Conservation (phyloP, 164 flowering plant genomes). For the Kalanchoe fedtschenkoi region DNA sequence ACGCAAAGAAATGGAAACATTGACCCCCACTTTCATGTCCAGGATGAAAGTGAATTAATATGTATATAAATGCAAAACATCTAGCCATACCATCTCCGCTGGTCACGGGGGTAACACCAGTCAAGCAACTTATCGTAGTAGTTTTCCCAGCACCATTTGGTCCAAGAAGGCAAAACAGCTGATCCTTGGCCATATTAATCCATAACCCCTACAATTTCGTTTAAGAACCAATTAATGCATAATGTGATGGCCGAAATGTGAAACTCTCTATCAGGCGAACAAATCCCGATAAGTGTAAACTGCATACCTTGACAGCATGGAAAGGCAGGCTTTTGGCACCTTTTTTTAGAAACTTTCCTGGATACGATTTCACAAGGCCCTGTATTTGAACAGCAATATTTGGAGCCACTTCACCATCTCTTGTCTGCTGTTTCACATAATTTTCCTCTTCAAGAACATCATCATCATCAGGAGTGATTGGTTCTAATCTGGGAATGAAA, state of each 20-base stretch:
- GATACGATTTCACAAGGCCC: conserved; percentile 77
- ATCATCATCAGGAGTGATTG: conserved; percentile 60
- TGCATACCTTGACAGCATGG: conserved; percentile 75
- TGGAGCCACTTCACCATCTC: conserved; percentile 37
- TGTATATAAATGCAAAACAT: not conserved
- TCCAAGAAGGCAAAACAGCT: conserved; percentile 95
- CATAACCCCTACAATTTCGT: conserved; percentile 59
- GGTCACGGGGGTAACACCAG: conserved; percentile 84
- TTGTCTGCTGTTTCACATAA: conserved; percentile 47
- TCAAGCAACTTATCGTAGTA: conserved; percentile 80
- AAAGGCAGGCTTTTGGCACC: conserved; percentile 56
- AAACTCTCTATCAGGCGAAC: not conserved
- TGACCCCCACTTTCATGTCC: not conserved
- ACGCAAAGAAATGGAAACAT: not conserved
- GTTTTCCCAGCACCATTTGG: conserved; percentile 99
- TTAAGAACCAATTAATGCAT: not conserved
- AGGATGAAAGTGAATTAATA: not conserved
- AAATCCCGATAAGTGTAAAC: not conserved
- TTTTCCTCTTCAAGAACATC: conserved; percentile 87
- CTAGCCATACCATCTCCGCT: conserved; percentile 81
- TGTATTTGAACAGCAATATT: conserved; percentile 82
- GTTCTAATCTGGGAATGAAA: conserved; percentile 43
- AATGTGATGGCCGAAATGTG: not conserved
- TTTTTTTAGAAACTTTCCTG: conserved; percentile 39
- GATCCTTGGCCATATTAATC: conserved; percentile 79